phyloP scores from a whole-genome alignment of 1,139 yeast species.

The Geotrichum europaeum region DNA sequence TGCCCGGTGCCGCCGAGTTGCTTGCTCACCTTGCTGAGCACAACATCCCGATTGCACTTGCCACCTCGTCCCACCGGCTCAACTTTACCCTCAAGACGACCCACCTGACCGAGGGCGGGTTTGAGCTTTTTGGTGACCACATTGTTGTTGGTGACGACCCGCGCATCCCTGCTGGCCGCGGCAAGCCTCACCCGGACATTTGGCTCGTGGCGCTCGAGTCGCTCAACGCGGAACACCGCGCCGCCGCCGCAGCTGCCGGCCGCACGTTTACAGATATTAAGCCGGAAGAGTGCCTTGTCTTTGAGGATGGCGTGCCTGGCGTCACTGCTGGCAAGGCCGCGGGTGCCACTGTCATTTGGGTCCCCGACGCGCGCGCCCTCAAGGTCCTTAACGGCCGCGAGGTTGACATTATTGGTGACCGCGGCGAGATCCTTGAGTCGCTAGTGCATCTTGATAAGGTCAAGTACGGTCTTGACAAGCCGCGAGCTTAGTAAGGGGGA shows the following conservation, averaged over 20 bases:
- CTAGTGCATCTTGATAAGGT: slow-evolving; percentile 50
- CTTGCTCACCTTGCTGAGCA: slow-evolving; percentile 45
- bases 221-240: slow-evolving; percentile 45
- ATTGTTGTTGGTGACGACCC: slow-evolving; percentile 84
- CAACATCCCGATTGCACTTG: slow-evolving; percentile 75
- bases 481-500: background rate
- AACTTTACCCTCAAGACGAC: slow-evolving; percentile 64
- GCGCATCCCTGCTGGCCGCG: slow-evolving; percentile 74
- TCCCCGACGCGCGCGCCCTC: slow-evolving; percentile 73
- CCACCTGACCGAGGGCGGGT: slow-evolving; percentile 52
- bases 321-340: slow-evolving; percentile 77
- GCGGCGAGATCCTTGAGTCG: slow-evolving; percentile 52
- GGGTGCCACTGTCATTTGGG: slow-evolving; percentile 85
- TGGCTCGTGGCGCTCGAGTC: slow-evolving; percentile 76
- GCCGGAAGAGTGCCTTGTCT: slow-evolving; percentile 72
- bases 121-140: slow-evolving; percentile 58
- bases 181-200: slow-evolving; percentile 90
- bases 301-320: slow-evolving; percentile 94
- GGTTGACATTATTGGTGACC: slow-evolving; percentile 42
- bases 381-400: slow-evolving; percentile 43
- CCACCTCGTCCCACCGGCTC: slow-evolving; percentile 69
- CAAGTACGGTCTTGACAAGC: slow-evolving; percentile 38
- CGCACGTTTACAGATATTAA: slow-evolving; percentile 6
- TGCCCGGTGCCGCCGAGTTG: slow-evolving; percentile 82
- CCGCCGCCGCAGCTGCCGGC: background rate